A percentile compares a stretch with the other conserved stretches of the same genome.
Conservation (phyloP, 495 filamentous ascomycete genomes). For the Ramalina intermedia region DNA sequence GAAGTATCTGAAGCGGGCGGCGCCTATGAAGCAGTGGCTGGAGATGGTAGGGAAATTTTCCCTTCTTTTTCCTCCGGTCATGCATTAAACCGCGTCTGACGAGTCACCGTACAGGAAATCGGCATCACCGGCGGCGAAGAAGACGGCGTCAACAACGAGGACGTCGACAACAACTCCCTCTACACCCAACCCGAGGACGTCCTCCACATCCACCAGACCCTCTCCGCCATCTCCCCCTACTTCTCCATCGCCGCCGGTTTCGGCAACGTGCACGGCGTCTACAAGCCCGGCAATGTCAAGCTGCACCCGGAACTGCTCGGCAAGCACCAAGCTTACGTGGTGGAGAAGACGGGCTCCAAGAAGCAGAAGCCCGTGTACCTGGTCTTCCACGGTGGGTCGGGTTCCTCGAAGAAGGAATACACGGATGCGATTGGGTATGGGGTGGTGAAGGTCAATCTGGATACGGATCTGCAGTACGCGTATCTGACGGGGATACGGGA, state of each 20-base stretch:
- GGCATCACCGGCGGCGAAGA: slow-evolving; percentile 94
- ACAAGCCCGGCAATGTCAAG: slow-evolving; percentile 95
- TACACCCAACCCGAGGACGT: slow-evolving; percentile 98
- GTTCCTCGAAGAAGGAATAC: slow-evolving; percentile 80
- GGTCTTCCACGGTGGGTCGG: slow-evolving; percentile 97
- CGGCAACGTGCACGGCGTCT: slow-evolving; percentile 98
- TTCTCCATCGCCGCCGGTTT: slow-evolving; percentile 98
- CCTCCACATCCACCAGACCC: slow-evolving; percentile 69
- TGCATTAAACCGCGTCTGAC: not conserved
- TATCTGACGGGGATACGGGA: slow-evolving; percentile 86
- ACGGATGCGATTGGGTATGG: slow-evolving; percentile 74
- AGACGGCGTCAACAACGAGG: slow-evolving; percentile 59
- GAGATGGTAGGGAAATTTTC: slow-evolving; percentile 61
- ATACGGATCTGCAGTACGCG: slow-evolving; percentile 64
- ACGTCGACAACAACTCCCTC: slow-evolving; percentile 83
- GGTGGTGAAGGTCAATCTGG: slow-evolving; percentile 92
- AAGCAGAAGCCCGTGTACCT: slow-evolving; percentile 92
- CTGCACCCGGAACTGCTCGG: slow-evolving; percentile 85
- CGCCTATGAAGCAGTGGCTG: slow-evolving; percentile 95
- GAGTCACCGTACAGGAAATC: too few relatives aligned
- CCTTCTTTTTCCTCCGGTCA: not conserved
- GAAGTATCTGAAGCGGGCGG: slow-evolving; percentile 77
- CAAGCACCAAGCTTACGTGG: slow-evolving; percentile 87
- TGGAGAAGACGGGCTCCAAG: slow-evolving; percentile 48
- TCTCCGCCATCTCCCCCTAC: slow-evolving; percentile 71